Percentiles rank a stretch among this genome's conserved stretches.
These are phyloP conservation scores for Eucalyptus erythrocorys DNA, from an alignment of 345 rosid species.

Conservation along the genomic window DNA sequence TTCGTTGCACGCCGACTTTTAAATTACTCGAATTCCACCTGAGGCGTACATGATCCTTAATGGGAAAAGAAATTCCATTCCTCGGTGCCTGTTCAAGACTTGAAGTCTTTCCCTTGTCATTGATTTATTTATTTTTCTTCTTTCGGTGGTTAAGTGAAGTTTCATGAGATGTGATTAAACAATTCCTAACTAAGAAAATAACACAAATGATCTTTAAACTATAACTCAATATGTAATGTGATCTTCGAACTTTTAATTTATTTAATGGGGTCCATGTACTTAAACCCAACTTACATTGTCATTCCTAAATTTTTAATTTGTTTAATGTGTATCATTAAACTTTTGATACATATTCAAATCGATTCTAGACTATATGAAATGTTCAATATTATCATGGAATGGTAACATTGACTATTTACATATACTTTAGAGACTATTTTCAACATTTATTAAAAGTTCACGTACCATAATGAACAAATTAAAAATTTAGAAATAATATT, in stretches of 20 bases:
- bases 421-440: too few relatives aligned
- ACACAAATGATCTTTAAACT: too few relatives aligned
- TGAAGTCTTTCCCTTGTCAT: background rate
- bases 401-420: background rate
- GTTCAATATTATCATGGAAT: too few relatives aligned
- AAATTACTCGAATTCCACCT: background rate
- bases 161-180: background rate
- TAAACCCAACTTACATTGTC: background rate
- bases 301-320: too few relatives aligned
- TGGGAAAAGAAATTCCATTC: background rate
- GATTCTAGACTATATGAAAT: too few relatives aligned
- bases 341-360: background rate
- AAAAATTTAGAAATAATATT: too few relatives aligned
- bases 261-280: too few relatives aligned
- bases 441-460: background rate
- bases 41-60: background rate
- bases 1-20: background rate
- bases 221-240: background rate
- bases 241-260: too few relatives aligned
- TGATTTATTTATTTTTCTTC: background rate
- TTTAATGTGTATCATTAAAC: too few relatives aligned
- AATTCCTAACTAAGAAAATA: too few relatives aligned
- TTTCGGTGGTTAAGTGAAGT: background rate
- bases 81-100: background rate
- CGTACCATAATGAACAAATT: too few relatives aligned